Conservation (phyloP, 75 land plant genomes). For the Picea sitchensis region DNA sequence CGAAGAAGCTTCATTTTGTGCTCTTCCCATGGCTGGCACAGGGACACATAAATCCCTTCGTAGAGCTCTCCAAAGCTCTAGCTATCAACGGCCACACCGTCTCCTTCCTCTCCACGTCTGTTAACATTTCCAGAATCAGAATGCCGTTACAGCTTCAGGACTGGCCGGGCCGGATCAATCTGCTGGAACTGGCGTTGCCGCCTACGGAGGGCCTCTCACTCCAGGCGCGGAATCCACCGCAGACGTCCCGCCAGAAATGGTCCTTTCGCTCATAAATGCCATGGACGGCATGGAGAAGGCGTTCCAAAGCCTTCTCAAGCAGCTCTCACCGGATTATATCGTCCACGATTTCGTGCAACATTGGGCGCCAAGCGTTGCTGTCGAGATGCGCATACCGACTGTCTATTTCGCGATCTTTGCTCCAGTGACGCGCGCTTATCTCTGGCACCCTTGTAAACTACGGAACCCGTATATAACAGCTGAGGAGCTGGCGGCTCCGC, state of each 20-base stretch:
- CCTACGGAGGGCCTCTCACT: neutral
- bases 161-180: neutral
- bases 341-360: conserved; percentile 22
- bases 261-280: neutral
- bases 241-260: neutral
- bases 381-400: neutral
- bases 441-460: no score
- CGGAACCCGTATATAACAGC: neutral
- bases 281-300: neutral
- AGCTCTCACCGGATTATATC: conserved; percentile 10
- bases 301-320: neutral
- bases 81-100: neutral
- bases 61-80: conserved; percentile 37
- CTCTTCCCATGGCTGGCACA: conserved; percentile 56
- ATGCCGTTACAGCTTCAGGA: neutral
- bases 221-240: neutral
- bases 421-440: neutral
- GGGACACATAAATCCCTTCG: conserved; percentile 47
- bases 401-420: conserved; percentile 1
- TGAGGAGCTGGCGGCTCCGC: neutral
- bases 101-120: conserved; percentile 5
- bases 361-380: conserved; percentile 17
- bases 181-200: neutral
- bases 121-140: neutral
- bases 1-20: conserved; percentile 10